phyloP scores from a whole-genome alignment of 2,329 filamentous ascomycete genomes.

The Mariannaea sp. region DNA sequence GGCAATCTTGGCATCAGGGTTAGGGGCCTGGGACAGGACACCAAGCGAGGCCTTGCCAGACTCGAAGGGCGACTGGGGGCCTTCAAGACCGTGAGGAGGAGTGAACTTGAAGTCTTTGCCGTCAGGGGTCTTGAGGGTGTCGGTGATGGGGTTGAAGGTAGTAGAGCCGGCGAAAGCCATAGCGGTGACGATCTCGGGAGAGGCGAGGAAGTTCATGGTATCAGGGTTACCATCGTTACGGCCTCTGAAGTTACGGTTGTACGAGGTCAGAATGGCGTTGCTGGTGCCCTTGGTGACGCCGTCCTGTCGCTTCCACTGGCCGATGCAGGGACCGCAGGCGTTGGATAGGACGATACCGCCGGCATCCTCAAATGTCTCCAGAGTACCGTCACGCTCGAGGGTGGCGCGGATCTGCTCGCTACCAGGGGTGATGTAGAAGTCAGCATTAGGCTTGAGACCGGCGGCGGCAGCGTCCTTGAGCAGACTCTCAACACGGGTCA shows the following conservation, averaged over 20 bases:
- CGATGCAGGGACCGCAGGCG: conserved; percentile 90
- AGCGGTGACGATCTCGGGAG: conserved; percentile 93
- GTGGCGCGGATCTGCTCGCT: conserved; percentile 97
- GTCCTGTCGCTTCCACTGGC: conserved; percentile 94
- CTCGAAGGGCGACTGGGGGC: conserved; percentile 70
- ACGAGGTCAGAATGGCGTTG: conserved; percentile 95
- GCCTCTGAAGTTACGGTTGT: conserved; percentile 97
- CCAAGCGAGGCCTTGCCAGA: conserved; percentile 75
- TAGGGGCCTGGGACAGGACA: conserved; percentile 72
- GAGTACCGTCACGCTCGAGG: conserved; percentile 86
- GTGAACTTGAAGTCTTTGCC: conserved; percentile 85
- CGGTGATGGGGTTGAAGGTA: conserved; percentile 94
- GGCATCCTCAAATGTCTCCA: conserved; percentile 94
- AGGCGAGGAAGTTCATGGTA: conserved; percentile 99
- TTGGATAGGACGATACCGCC: conserved; percentile 94
- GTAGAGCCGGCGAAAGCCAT: conserved; percentile 92
- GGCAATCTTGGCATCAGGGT: conserved; percentile 71
- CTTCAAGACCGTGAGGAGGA: conserved; percentile 73
- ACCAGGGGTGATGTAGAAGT: conserved; percentile 94
- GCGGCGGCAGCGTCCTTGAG: conserved; percentile 79
- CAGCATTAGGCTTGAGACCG: conserved; percentile 89
- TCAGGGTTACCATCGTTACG: conserved; percentile 95
- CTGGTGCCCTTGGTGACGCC: conserved; percentile 80
- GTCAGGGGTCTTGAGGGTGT: conserved; percentile 77
- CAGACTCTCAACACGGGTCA: conserved; percentile 92